These are phyloP conservation scores for Bisporella sp. DNA, from an alignment of 2,329 filamentous ascomycete species.

Conservation along the genomic window DNA sequence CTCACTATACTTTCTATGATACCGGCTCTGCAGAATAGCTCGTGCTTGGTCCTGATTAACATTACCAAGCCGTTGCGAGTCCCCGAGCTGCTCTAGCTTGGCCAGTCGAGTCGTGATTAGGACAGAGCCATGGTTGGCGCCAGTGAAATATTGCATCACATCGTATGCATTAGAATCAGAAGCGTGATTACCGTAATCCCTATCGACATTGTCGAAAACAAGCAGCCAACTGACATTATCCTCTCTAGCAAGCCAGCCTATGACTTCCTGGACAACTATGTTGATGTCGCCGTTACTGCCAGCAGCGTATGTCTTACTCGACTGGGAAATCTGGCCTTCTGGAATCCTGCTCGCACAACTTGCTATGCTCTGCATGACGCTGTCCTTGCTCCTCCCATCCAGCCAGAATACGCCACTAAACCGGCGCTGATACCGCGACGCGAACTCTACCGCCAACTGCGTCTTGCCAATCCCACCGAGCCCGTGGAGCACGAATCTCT, in stretches of 20 bases:
- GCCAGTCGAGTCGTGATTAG: conserved; percentile 14
- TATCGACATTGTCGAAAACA: conserved; percentile 30
- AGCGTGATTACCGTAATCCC: background rate
- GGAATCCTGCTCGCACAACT: conserved; percentile 3
- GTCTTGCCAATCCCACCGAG: conserved; percentile 27
- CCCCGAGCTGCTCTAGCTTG: conserved; percentile 5
- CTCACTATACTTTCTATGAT: conserved; percentile 1
- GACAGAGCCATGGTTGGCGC: conserved; percentile 29
- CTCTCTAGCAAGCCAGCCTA: conserved; percentile 4
- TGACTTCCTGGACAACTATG: conserved; percentile 4
- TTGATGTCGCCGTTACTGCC: conserved; percentile 1
- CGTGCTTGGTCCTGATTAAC: conserved; percentile 4
- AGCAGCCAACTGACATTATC: conserved; percentile 28
- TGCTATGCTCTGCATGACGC: conserved; percentile 2
- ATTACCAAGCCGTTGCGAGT: conserved; percentile 3
- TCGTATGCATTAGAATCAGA: conserved; percentile 8
- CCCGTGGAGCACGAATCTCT: conserved; percentile 19
- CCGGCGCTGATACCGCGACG: conserved; percentile 6
- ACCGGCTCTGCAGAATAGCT: conserved; percentile 2
- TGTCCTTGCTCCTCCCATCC: background rate
- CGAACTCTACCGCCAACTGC: conserved; percentile 28
- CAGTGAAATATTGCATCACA: conserved; percentile 26
- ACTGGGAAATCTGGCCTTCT: conserved; percentile 5
- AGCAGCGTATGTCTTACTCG: conserved; percentile 1
- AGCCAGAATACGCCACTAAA: background rate